Conservation (phyloP, 2,329 filamentous ascomycete species). For the Aspergillus latus region DNA sequence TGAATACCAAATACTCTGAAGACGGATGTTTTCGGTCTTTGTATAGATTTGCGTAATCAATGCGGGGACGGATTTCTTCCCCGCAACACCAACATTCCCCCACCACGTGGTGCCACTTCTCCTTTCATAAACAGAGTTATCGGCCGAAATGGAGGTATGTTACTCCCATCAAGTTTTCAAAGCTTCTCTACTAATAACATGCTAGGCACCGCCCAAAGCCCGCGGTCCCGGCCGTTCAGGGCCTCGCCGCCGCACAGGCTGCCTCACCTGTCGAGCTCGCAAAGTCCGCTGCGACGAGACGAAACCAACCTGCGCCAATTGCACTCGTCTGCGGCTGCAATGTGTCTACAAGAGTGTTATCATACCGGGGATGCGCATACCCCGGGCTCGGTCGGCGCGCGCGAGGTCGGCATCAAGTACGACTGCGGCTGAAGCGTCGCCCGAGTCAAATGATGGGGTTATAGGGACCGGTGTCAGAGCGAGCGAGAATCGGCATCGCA, state of each 20-base stretch:
- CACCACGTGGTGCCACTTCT: not conserved
- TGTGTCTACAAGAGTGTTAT: constrained; percentile 31
- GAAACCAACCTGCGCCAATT: constrained; percentile 37
- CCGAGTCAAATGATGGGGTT: constrained; percentile 24
- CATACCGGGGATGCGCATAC: constrained; percentile 12
- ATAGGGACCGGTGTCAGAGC: constrained; percentile 31
- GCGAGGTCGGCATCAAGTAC: constrained; percentile 2
- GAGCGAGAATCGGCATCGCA: constrained; percentile 19
- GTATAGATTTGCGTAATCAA: constrained; percentile 1
- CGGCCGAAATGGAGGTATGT: constrained; percentile 6
- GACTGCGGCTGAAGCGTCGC: not conserved
- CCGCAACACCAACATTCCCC: not conserved
- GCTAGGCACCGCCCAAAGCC: constrained; percentile 22
- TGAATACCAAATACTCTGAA: not conserved
- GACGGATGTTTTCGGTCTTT: not conserved
- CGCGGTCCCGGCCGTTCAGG: constrained; percentile 37
- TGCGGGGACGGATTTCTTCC: constrained; percentile 8
- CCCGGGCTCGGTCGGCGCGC: constrained; percentile 2
- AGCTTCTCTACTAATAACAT: constrained; percentile 5
- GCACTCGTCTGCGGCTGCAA: constrained; percentile 32
- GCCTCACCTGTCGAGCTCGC: constrained; percentile 36
- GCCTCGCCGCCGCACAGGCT: constrained; percentile 36
- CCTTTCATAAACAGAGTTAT: not conserved
- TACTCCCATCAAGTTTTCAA: not conserved
- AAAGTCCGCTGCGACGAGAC: constrained; percentile 39